These are phyloP conservation scores for Eucalyptus polybractea DNA, from an alignment of 345 rosid species.

Conservation along the genomic window DNA sequence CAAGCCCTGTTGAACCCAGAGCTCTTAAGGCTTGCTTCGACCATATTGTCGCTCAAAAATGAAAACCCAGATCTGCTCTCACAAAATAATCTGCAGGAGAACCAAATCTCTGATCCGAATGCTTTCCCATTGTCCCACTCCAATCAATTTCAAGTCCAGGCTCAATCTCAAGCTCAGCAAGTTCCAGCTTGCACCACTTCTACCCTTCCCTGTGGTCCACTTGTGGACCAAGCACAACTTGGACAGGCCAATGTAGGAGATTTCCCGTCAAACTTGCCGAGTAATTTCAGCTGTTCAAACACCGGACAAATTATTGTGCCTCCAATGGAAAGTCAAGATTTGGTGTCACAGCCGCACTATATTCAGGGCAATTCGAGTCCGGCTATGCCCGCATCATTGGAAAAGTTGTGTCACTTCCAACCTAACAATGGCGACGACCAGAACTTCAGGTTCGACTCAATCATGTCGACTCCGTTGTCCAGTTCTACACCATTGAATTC, in stretches of 20 bases:
- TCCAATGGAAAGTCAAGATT: neutral
- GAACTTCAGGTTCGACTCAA: constrained; percentile 35
- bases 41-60: constrained; percentile 31
- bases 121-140: neutral
- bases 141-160: neutral
- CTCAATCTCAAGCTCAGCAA: constrained; percentile 1
- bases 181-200: constrained; percentile 8
- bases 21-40: constrained; percentile 18
- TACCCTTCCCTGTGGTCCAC: neutral
- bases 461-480: constrained; percentile 45
- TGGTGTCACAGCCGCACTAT: constrained; percentile 6
- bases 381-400: neutral
- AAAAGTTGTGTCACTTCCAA: constrained; percentile 8
- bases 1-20: constrained; percentile 42
- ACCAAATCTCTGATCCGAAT: constrained; percentile 5
- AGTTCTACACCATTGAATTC: constrained; percentile 41
- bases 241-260: constrained; percentile 3
- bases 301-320: neutral
- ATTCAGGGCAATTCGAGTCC: neutral
- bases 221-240: constrained; percentile 10
- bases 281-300: neutral
- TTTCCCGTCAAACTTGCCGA: neutral
- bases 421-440: neutral
- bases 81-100: constrained; percentile 12
- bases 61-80: constrained; percentile 22